Evolutionary conservation across 2,329 filamentous ascomycete species (phyloP).

Genomic region (Fonsecaea multimorphosa): DNA sequence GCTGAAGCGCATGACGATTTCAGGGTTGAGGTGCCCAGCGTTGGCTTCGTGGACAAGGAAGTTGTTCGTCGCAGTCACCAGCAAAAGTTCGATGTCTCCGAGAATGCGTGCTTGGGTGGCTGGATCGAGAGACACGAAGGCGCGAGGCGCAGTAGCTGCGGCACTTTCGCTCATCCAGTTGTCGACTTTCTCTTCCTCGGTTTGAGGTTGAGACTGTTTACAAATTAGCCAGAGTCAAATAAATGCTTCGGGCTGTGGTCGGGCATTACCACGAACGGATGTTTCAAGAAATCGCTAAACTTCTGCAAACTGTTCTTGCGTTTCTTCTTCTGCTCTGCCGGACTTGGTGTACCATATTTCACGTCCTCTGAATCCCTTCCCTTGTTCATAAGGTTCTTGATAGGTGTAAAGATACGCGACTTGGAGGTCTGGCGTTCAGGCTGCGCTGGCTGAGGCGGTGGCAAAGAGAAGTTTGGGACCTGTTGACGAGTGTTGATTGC

Average conservation of each 20-base stretch:
- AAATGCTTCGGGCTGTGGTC: too few relatives aligned
- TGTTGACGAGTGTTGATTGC: neutral
- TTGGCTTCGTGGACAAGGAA: slow-evolving; percentile 53
- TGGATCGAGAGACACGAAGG: slow-evolving; percentile 49
- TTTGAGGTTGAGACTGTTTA: neutral
- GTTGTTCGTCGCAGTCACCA: slow-evolving; percentile 52
- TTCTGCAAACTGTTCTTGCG: slow-evolving; percentile 1
- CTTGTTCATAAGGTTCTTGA: slow-evolving; percentile 1
- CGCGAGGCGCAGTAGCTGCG: neutral
- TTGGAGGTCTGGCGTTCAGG: neutral
- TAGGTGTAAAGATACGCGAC: neutral
- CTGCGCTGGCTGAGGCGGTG: neutral
- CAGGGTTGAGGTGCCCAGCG: slow-evolving; percentile 47
- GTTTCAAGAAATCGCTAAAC: slow-evolving; percentile 1
- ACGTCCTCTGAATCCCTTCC: neutral
- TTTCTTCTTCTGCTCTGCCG: neutral
- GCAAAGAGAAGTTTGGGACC: neutral
- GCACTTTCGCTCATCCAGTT: neutral
- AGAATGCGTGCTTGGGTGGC: slow-evolving; percentile 52
- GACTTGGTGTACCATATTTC: neutral
- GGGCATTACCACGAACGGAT: slow-evolving; percentile 4
- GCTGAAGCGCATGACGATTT: slow-evolving; percentile 49
- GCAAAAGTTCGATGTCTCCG: slow-evolving; percentile 54
- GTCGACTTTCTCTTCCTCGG: neutral
- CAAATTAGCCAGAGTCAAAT: neutral